phyloP scores from a whole-genome alignment of 257 asterid species.

The Nicotiana undulata region DNA sequence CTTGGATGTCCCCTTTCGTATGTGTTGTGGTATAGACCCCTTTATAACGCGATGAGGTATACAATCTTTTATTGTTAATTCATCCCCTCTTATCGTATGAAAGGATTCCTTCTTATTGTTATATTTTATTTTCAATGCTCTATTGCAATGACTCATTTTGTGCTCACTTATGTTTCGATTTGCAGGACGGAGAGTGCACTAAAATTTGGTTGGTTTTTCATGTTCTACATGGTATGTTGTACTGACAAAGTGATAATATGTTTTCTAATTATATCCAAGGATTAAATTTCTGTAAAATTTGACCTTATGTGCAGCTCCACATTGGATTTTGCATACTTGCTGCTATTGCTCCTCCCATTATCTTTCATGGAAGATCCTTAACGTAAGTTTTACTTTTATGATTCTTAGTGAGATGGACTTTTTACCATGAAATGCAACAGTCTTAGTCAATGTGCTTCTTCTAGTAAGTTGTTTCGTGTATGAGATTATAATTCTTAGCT shows the following conservation, averaged over 20 bases:
- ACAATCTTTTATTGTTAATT: neutral
- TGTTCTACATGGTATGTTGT: constrained; percentile 69
- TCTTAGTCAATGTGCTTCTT: neutral
- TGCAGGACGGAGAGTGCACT: constrained; percentile 95
- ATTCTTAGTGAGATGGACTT: neutral
- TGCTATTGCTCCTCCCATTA: constrained; percentile 95
- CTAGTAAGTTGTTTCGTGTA: neutral
- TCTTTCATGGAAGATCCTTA: constrained; percentile 77
- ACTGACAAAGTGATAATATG: neutral
- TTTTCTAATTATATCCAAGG: too few relatives aligned
- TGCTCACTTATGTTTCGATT: constrained; percentile 3
- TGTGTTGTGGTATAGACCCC: constrained; percentile 91
- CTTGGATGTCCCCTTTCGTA: constrained; percentile 84
- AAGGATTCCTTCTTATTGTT: too few relatives aligned
- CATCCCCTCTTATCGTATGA: too few relatives aligned
- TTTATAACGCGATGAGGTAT: constrained; percentile 95
- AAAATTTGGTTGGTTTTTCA: constrained; percentile 89
- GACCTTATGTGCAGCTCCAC: constrained; percentile 57
- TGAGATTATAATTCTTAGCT: neutral
- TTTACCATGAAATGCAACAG: neutral
- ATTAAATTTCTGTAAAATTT: neutral
- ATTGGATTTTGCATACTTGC: constrained; percentile 92
- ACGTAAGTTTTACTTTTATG: constrained; percentile 45
- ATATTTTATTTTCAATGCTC: too few relatives aligned
- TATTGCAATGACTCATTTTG: neutral